Evolutionary conservation across 129 eudicot species (phyloP).

Genomic region (Flaveria robusta): DNA sequence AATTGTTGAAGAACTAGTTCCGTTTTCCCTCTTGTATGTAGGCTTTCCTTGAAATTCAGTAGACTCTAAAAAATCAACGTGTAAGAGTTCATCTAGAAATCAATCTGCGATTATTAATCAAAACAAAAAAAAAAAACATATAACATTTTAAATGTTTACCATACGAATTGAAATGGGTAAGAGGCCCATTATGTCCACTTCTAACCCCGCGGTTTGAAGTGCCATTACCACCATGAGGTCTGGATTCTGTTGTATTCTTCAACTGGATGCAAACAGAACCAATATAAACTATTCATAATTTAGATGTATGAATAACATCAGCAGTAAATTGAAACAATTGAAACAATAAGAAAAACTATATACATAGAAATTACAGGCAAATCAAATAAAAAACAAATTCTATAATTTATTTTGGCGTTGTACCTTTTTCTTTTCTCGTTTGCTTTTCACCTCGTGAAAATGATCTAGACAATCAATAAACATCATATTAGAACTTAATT

Average conservation of each 20-base stretch:
- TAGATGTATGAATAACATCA: background rate
- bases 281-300: slow-evolving; percentile 1
- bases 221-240: slow-evolving; percentile 60
- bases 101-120: background rate
- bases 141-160: slow-evolving; percentile 45
- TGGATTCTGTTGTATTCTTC: slow-evolving; percentile 69
- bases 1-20: slow-evolving; percentile 43
- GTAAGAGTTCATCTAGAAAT: slow-evolving; percentile 10
- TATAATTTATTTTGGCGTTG: background rate
- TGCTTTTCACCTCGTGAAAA: slow-evolving; percentile 96
- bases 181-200: slow-evolving; percentile 55
- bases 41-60: slow-evolving; percentile 54
- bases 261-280: slow-evolving; percentile 41
- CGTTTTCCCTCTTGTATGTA: slow-evolving; percentile 62
- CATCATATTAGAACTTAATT: slow-evolving; percentile 27
- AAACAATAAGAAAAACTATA: background rate
- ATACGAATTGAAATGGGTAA: slow-evolving; percentile 49
- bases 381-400: background rate
- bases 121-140: background rate
- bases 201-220: slow-evolving; percentile 58
- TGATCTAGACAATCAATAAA: slow-evolving; percentile 56
- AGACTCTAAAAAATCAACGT: slow-evolving; percentile 43
- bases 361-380: background rate
- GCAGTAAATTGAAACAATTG: background rate
- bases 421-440: slow-evolving; percentile 98